Percentiles rank a stretch among this genome's conserved stretches.
Evolutionary conservation across 2,329 filamentous ascomycete genomes (phyloP).

Genomic region (Paraphaeosphaeria sporulosa): DNA sequence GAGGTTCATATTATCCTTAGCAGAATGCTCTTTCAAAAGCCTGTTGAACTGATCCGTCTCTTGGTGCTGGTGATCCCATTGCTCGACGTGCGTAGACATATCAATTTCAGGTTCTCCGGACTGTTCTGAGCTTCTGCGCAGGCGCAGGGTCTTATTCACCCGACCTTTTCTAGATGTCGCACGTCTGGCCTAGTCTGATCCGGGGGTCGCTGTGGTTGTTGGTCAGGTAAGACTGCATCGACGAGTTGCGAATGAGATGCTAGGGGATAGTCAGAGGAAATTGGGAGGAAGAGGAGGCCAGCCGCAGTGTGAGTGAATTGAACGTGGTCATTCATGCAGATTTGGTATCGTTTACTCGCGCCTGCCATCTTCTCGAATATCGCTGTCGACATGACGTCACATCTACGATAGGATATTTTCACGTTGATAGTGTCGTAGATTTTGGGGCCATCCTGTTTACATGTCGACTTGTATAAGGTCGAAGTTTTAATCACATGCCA

Average conservation of each 20-base stretch:
- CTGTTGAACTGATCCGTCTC: constrained; percentile 1
- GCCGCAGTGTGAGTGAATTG: background rate
- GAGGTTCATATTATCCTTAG: background rate
- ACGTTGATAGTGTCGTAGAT: background rate
- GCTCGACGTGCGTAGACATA: background rate
- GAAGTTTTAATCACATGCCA: background rate
- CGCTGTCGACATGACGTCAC: background rate
- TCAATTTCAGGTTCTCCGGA: background rate
- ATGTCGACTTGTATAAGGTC: background rate
- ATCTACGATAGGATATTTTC: background rate
- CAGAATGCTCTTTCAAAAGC: background rate
- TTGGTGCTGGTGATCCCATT: background rate
- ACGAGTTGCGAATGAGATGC: background rate
- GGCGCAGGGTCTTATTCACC: constrained; percentile 1
- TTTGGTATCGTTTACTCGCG: background rate
- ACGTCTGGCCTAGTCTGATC: background rate
- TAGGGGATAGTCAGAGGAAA: constrained; percentile 6
- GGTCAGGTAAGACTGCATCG: constrained; percentile 1
- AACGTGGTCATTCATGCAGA: background rate
- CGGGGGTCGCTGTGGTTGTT: background rate
- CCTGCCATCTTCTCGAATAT: background rate
- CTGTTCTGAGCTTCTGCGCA: background rate
- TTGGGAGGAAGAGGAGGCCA: background rate
- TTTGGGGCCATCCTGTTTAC: background rate
- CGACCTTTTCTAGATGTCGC: background rate